Evolutionary conservation across 2,329 filamentous ascomycete genomes (phyloP).

Genomic region (Trichoderma polysporum): DNA sequence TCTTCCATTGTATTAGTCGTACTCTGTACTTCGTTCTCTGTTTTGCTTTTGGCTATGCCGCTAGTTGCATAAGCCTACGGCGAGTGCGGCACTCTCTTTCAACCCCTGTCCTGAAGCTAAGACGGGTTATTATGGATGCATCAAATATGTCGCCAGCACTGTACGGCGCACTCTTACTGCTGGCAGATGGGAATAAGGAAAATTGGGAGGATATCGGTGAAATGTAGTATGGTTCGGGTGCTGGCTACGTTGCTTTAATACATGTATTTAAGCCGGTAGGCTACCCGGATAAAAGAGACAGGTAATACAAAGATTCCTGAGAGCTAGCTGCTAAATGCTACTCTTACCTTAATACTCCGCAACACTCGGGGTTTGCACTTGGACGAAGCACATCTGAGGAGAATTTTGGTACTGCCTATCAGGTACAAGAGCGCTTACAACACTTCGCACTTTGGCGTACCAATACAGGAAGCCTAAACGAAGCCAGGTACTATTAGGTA

Average conservation of each 20-base stretch:
- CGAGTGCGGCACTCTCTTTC: background rate
- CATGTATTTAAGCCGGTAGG: no score
- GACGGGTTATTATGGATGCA: background rate
- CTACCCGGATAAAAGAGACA: no score
- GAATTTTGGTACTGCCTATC: background rate
- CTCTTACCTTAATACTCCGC: no score
- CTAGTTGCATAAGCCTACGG: conserved; percentile 5
- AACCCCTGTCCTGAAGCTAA: background rate
- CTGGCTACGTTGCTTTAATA: background rate
- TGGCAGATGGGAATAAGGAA: background rate
- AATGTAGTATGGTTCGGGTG: background rate
- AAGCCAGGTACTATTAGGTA: background rate
- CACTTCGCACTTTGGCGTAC: background rate
- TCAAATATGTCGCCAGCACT: background rate
- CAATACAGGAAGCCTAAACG: background rate
- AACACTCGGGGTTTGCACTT: no score
- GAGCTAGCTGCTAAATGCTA: no score
- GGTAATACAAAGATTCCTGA: no score
- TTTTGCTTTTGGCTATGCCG: background rate
- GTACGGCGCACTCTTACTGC: background rate
- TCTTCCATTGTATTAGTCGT: background rate
- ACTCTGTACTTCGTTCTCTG: background rate
- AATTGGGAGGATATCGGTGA: background rate
- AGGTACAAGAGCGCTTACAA: background rate
- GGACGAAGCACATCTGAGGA: no score